Evolutionary conservation across 208 protist species (phyloP).

Genomic region (Angomonas ambiguus): DNA sequence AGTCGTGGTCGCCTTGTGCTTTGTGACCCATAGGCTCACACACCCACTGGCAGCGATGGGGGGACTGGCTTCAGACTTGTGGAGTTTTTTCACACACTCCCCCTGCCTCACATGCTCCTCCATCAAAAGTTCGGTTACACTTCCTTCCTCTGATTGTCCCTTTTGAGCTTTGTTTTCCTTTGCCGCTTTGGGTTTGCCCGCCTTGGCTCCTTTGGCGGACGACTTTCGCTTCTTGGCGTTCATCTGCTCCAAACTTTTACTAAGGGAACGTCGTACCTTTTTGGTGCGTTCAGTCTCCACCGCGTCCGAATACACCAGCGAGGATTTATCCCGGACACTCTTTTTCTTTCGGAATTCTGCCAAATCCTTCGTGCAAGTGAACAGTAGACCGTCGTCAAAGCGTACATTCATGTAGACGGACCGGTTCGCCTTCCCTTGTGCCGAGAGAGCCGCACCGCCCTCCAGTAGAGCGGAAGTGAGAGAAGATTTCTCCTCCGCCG

Average conservation of each 20-base stretch:
- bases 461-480: too few species aligned
- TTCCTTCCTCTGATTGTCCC: not conserved
- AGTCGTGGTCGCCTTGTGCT: not conserved
- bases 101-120: not conserved
- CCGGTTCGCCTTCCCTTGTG: not conserved
- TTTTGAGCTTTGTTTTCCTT: not conserved
- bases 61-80: not conserved
- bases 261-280: not conserved
- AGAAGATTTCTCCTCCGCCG: not conserved
- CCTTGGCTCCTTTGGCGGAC: not conserved
- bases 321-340: not conserved
- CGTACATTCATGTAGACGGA: slow-evolving; percentile 33
- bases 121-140: too few species aligned
- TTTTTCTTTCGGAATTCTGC: not conserved
- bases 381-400: slow-evolving; percentile 69
- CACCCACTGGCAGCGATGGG: not conserved
- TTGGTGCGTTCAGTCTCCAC: not conserved
- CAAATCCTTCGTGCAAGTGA: slow-evolving; percentile 38
- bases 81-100: not conserved
- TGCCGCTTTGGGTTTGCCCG: not conserved
- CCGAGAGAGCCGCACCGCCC: not conserved
- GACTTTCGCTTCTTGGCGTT: slow-evolving; percentile 1
- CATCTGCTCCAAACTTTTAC: slow-evolving; percentile 1
- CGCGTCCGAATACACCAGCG: not conserved
- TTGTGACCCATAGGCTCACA: not conserved